Conservation (phyloP, 1,284 basidiomycete species). For the Schizopora paradoxa region DNA sequence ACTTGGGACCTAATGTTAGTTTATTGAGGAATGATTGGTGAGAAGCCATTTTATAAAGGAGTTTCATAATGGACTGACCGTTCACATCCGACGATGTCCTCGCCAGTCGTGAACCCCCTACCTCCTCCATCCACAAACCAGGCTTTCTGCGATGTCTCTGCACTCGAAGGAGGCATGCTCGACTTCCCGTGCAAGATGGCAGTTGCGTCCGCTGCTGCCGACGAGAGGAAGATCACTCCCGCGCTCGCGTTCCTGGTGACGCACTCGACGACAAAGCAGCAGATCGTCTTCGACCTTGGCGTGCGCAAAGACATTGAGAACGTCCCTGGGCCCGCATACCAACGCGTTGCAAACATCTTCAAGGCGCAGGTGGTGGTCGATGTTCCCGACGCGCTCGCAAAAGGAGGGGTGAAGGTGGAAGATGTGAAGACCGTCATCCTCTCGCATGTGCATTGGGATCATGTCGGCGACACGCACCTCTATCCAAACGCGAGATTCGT, state of each 20-base stretch:
- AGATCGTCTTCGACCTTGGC: slow-evolving; percentile 19
- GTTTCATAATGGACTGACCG: too few relatives aligned
- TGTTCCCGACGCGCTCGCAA: slow-evolving; percentile 42
- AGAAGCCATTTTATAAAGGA: too few relatives aligned
- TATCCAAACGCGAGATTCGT: slow-evolving; percentile 46
- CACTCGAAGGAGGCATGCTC: slow-evolving; percentile 15
- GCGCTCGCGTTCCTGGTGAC: slow-evolving; percentile 18
- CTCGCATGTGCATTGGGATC: slow-evolving; percentile 45
- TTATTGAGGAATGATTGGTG: too few relatives aligned
- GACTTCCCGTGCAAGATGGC: slow-evolving; percentile 7
- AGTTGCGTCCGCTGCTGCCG: slow-evolving; percentile 7
- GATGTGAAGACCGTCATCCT: slow-evolving; percentile 42
- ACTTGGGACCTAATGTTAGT: too few relatives aligned
- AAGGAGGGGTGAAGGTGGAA: slow-evolving; percentile 39
- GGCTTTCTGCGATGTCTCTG: slow-evolving; percentile 15
- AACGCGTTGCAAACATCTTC: slow-evolving; percentile 28
- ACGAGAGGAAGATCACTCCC: slow-evolving; percentile 8
- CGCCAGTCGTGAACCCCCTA: too few relatives aligned
- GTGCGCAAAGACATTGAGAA: too few relatives aligned
- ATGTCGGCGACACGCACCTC: slow-evolving; percentile 39
- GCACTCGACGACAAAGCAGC: slow-evolving; percentile 10
- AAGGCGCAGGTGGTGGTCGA: slow-evolving; percentile 35
- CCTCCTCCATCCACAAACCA: slow-evolving; percentile 12
- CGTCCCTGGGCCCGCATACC: too few relatives aligned
- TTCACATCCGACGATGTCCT: too few relatives aligned